Percentiles rank a stretch among this genome's conserved stretches.
These are phyloP conservation scores for Garcia nutans DNA, from an alignment of 345 rosid species.

Conservation along the genomic window DNA sequence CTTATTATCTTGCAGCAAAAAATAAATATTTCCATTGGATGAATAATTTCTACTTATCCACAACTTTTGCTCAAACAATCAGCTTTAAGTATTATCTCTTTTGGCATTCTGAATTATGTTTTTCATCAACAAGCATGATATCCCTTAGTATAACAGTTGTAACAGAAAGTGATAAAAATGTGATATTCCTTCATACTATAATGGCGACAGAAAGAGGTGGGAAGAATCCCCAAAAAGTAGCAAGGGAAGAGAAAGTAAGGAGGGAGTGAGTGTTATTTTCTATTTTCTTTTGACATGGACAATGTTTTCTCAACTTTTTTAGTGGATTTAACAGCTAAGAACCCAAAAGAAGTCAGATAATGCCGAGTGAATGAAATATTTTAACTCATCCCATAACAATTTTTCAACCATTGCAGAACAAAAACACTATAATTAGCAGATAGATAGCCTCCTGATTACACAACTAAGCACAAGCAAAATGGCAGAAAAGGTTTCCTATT, in stretches of 20 bases:
- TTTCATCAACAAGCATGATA: background rate
- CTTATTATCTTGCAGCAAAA: background rate
- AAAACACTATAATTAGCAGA: background rate
- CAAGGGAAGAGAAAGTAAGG: background rate
- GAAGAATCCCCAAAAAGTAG: background rate
- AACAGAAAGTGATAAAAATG: background rate
- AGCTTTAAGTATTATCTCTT: background rate
- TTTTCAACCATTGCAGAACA: background rate
- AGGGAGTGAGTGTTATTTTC: no score
- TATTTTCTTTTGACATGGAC: background rate
- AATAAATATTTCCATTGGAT: background rate
- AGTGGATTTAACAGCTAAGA: background rate
- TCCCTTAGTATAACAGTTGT: background rate
- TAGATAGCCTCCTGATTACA: background rate
- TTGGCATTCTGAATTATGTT: background rate
- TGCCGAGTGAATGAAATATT: no score
- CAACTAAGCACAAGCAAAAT: background rate
- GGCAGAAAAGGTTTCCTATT: background rate
- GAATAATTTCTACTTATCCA: background rate
- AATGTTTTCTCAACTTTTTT: background rate
- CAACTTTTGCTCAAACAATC: background rate
- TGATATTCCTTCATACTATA: background rate
- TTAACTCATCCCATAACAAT: background rate
- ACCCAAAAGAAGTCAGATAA: background rate
- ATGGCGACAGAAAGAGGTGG: background rate